A percentile compares a stretch with the other conserved stretches of the same genome.
phyloP scores from a whole-genome alignment of 179 eudicot genomes.

The Actinidia arguta region DNA sequence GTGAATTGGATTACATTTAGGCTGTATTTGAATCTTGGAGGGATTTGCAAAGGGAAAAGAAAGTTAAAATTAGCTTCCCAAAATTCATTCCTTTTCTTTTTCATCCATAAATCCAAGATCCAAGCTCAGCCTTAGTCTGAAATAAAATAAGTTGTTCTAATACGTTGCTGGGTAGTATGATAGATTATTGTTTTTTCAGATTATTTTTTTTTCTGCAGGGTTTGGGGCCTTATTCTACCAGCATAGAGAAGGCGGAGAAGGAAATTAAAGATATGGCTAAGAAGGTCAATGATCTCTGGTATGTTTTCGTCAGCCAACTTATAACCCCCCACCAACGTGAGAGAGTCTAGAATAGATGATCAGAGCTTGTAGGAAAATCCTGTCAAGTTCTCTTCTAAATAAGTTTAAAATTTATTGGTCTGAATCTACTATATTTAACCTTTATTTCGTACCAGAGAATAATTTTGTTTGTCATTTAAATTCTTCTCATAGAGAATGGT shows the following conservation, averaged over 20 bases:
- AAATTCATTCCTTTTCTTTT: no score
- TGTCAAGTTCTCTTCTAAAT: neutral
- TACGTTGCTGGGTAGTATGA: neutral
- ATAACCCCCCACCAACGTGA: neutral
- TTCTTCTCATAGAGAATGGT: neutral
- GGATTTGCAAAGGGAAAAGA: no score
- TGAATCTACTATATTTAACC: neutral
- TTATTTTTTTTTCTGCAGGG: conserved; percentile 53
- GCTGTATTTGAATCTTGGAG: no score
- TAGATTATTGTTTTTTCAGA: neutral
- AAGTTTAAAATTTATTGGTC: neutral
- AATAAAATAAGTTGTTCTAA: neutral
- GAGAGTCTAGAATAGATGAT: neutral
- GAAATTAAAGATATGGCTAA: conserved; percentile 94
- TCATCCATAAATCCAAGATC: neutral
- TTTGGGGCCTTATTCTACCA: conserved; percentile 86
- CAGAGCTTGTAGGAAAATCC: neutral
- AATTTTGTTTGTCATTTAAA: neutral
- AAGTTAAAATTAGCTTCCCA: no score
- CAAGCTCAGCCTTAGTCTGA: neutral
- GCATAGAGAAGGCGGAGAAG: conserved; percentile 84
- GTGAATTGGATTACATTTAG: no score
- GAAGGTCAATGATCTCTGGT: conserved; percentile 94
- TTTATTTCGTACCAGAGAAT: neutral
- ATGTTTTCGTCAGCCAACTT: conserved; percentile 22